Base-by-base conservation (phyloP, 2,329 filamentous ascomycete genomes). In the Penicillium crustosum region DNA sequence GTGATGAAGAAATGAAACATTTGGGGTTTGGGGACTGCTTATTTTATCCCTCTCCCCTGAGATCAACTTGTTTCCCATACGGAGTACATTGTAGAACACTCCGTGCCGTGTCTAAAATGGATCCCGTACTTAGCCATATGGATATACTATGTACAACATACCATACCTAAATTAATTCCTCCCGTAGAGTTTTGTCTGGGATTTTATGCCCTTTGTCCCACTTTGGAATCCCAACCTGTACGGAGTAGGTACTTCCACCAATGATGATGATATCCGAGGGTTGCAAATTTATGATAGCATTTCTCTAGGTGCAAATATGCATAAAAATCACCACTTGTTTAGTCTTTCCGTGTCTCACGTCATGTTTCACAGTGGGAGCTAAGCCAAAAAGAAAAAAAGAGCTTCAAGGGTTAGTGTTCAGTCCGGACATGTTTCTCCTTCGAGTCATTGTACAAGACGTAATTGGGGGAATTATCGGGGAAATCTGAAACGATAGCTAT, bases 1-100 rank as follows among this genome's bases (percentile, higher is more conserved):
- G 59, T 62, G 58, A 65, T 58, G 59, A 58, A 50, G 57, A 61
- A 55, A 66, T 55, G 64, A 65, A 60, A 64, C 52, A 59, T 58
- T 48, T 54, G 57, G 45, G 31, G 15, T 7, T 50, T 47, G 17
- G 39, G 39, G 38, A 49, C 36, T 49, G 15, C n/a, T 10, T 15
- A 29, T 19, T 23, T n/a, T 21, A 27, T 45, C 27, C 36, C 23
- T 41, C 19, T n/a, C 27, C 38, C 19, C 13, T 35, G 15, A 43
- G 15, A 52, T 21, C 31, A 45, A 29, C 6, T 2, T 47, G 12
- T 35, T 36, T 47, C 7, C 7, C 19, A 17, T 48, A 25, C 25
- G 25, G 25, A 25, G 4, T 25, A 38, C 4, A 41, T 6, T 13
- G 15, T 43, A 25, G 19, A 52, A 23, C 9, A 44, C 17, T 15